phyloP scores from a whole-genome alignment of 164 flowering plant genomes.

The Taxillus chinensis region DNA sequence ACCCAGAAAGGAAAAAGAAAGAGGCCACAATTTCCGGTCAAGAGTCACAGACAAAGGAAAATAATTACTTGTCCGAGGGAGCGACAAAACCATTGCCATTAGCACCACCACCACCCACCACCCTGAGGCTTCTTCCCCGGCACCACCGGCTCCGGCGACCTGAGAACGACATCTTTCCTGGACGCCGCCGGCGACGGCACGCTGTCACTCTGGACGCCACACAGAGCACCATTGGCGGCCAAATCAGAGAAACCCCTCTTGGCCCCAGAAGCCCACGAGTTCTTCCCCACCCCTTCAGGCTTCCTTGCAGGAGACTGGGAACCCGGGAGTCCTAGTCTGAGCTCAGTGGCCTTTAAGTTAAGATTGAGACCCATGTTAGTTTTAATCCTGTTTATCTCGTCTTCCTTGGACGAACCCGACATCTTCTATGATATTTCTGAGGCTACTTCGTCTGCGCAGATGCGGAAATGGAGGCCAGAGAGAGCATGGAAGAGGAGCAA shows the following conservation, averaged over 20 bases:
- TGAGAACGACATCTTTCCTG: constrained; percentile 23
- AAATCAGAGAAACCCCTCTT: constrained; percentile 72
- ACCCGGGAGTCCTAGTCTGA: constrained; percentile 88
- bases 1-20: too few relatives aligned
- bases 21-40: too few relatives aligned
- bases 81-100: constrained; percentile 28
- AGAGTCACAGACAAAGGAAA: neutral
- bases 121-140: constrained; percentile 46
- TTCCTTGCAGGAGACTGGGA: constrained; percentile 64
- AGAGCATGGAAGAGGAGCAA: constrained; percentile 7
- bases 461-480: constrained; percentile 20
- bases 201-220: constrained; percentile 16
- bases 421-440: constrained; percentile 52
- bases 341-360: constrained; percentile 66
- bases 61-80: constrained; percentile 53
- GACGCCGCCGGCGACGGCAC: constrained; percentile 14
- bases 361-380: constrained; percentile 24
- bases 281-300: constrained; percentile 20
- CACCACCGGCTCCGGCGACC: constrained; percentile 21
- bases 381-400: neutral
- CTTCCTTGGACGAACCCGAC: constrained; percentile 5
- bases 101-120: constrained; percentile 17
- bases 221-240: constrained; percentile 29
- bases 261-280: constrained; percentile 41
- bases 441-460: constrained; percentile 50